Base-by-base conservation (phyloP, 495 filamentous ascomycete species). In the Penicillium atrosanguineum region DNA sequence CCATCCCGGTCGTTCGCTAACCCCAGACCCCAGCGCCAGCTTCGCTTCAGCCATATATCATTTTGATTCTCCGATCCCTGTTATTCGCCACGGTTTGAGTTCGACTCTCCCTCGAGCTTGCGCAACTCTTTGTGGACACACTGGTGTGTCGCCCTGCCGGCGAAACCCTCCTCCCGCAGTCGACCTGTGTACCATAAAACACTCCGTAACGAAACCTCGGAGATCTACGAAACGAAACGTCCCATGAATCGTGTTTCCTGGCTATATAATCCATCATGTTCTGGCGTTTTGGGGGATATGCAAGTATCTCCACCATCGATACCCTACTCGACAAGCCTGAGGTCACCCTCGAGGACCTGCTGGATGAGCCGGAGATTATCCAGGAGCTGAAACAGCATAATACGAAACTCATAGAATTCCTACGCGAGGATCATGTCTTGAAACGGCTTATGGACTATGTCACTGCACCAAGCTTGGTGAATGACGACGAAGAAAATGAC, bases 301-400 rank as follows among this genome's bases (percentile, higher is more conserved):
- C 93, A 72, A 95, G 89, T 79, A 86, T 95, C 75, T 96, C 93
- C 63, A 88, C 91, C 60, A 87, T 98, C 70, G 95, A 97, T 73
- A 91, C 84, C 61, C 87, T 97, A 60, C 91, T 99, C 62, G 94
- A 97, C 57, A 95, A 95, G 73, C 85, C 89, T 57, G 87, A 96
- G 72, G 89, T 96, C 64, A 89, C 87, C 41, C 87, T 97, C 46
- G 94, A 99, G 68, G 94, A 99, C 67, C 79, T 99, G 43, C 82
- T 99, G 55, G 91, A 97, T 68, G 94, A 97, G 79, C 85, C 88
- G 59, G 95, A 97, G 71, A 74, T 97, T 53, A 92, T 97, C 60
- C 91, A 97, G 69, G 94, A 99, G 75, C 80, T 99, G 46, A 99
- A 97, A 75, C 88, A 95, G 69, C 92, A 96, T 71, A 97, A 99